phyloP scores from a whole-genome alignment of 768 basidiomycete species.

The Candolleomyces eurysporus region DNA sequence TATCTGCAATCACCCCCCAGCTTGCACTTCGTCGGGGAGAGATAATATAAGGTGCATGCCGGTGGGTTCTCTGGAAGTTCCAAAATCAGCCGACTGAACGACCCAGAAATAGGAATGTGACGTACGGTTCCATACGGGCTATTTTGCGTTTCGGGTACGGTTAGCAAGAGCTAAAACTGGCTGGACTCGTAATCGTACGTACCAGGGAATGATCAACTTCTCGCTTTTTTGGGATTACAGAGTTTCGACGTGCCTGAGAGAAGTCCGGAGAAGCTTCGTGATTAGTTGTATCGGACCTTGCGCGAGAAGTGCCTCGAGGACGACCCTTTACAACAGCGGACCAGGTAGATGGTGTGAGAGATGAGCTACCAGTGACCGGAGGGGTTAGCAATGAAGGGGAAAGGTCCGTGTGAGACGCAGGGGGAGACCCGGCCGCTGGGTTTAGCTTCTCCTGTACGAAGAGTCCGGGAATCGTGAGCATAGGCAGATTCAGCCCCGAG shows the following conservation, averaged over 20 bases:
- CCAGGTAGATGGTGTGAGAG: neutral
- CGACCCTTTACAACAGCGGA: neutral
- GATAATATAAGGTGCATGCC: slow-evolving; percentile 66
- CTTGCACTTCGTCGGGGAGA: slow-evolving; percentile 52
- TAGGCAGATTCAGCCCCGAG: slow-evolving; percentile 43
- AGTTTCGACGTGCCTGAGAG: neutral
- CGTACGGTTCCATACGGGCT: slow-evolving; percentile 64
- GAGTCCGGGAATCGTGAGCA: neutral
- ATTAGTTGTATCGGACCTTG: neutral
- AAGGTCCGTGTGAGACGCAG: neutral
- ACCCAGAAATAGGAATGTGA: slow-evolving; percentile 12
- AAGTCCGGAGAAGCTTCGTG: neutral
- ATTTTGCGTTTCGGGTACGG: neutral
- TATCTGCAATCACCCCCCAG: slow-evolving; percentile 53
- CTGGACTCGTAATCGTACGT: slow-evolving; percentile 13
- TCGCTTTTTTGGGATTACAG: neutral
- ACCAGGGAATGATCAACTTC: slow-evolving; percentile 47
- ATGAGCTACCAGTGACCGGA: neutral
- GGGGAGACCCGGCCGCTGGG: neutral
- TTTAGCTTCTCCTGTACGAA: neutral
- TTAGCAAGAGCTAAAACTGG: neutral
- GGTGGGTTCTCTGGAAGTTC: slow-evolving; percentile 51
- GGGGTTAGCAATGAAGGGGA: neutral
- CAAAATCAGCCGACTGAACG: neutral
- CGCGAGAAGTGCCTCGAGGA: neutral